Base-by-base conservation (phyloP, 495 filamentous ascomycete genomes). In the Neurospora terricola region DNA sequence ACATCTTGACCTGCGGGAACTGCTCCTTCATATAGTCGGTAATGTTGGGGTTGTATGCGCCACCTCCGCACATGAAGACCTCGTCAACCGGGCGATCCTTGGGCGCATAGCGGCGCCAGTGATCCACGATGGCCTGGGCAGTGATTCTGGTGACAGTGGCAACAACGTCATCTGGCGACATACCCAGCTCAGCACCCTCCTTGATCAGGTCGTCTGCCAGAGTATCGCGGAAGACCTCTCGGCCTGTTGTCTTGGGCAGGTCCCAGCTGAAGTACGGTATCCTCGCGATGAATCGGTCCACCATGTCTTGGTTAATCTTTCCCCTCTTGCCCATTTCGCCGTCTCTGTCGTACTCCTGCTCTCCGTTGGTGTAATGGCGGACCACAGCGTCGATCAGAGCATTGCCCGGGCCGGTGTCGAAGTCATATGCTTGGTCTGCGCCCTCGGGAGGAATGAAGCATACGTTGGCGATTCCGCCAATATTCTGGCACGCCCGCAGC, bases 61-160 rank as follows among this genome's bases (percentile, higher is more conserved):
- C 88, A 18, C 87, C 88, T 18, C 87, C 87, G 78, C 86, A 88
- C 84, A 90, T 87, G 80, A 85, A 90, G 54, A 88, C 84, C 78
- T 90, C 87, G 73, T 85, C 82, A n/a, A 87, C 77, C 36, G 80
- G 80, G 10, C 79, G 78, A 45, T 82, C 77, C 36, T 72, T 78
- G 6, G 86, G 86, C 18, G 84, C 83, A 74, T 85, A 89, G 38
- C 84, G 83, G 14, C 80, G 78, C 80, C 88, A 89, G 69, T 88
- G 86, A 14, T 88, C 82, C 54, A 88, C 84, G 45, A 88, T 88
- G 7, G 86, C 83, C 73, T 88, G 84, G 1, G 87, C 85, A 2
- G 87, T 89, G 72, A 89, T 85, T 23, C 87, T 83, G 18, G 88
- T 89, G 36, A 89, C 83, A 2, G 85, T 86, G 0, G 88, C 87